phyloP scores from a whole-genome alignment of 495 filamentous ascomycete genomes.

The Penicilliopsis zonata region DNA sequence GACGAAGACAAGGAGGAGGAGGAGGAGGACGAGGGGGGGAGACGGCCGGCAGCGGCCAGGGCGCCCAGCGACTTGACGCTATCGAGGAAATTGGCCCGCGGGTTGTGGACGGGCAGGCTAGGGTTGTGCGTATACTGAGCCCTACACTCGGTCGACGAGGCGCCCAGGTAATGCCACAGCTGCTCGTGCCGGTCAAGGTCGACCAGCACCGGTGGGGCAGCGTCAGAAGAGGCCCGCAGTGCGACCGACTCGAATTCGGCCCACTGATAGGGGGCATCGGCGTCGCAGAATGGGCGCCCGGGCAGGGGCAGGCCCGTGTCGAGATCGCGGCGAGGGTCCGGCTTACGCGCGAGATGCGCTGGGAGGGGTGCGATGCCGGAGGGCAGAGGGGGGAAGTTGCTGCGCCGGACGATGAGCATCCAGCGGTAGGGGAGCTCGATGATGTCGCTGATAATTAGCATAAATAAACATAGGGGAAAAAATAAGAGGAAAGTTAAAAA shows the following conservation, averaged over 20 bases:
- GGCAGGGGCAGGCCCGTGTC: slow-evolving; percentile 40
- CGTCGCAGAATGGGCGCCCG: slow-evolving; percentile 47
- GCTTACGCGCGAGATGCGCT: slow-evolving; percentile 40
- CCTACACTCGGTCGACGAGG: slow-evolving; percentile 80
- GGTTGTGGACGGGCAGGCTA: slow-evolving; percentile 42
- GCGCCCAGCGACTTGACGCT: slow-evolving; percentile 30
- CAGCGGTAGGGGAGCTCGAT: slow-evolving; percentile 44
- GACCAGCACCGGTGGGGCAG: slow-evolving; percentile 43
- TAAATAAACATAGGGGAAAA: slow-evolving; percentile 15
- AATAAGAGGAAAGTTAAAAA: slow-evolving; percentile 6
- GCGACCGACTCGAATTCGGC: slow-evolving; percentile 62
- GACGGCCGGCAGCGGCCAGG: slow-evolving; percentile 1
- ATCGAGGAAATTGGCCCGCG: slow-evolving; percentile 46
- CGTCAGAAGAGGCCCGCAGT: slow-evolving; percentile 24
- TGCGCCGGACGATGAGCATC: slow-evolving; percentile 41
- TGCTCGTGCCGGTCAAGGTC: slow-evolving; percentile 57
- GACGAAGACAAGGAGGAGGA: neutral
- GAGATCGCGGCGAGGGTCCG: slow-evolving; percentile 30
- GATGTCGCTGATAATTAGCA: slow-evolving; percentile 23
- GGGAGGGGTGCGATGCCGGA: slow-evolving; percentile 49
- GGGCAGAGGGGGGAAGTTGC: slow-evolving; percentile 36
- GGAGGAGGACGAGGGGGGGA: slow-evolving; percentile 1
- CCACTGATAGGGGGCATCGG: slow-evolving; percentile 53
- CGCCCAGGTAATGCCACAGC: slow-evolving; percentile 84
- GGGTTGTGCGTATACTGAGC: slow-evolving; percentile 85